Percentiles rank a stretch among this genome's conserved stretches.
Evolutionary conservation across 495 filamentous ascomycete species (phyloP).

Genomic region (Xylona heveae): DNA sequence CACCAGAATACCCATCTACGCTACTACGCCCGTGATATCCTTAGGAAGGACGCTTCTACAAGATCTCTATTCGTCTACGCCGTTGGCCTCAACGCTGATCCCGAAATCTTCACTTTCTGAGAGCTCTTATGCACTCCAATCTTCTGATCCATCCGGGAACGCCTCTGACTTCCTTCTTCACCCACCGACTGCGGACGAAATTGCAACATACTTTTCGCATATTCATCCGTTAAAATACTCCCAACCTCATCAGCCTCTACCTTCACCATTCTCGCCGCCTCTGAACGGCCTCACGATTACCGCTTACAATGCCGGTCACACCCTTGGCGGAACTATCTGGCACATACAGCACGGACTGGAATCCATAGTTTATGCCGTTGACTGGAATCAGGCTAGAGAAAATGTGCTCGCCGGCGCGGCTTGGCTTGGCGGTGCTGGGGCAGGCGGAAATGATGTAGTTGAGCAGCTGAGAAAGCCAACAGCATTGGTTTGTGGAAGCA

Average conservation of each 20-base stretch:
- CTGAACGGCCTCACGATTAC: constrained; percentile 87
- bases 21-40: constrained; percentile 79
- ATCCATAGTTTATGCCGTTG: constrained; percentile 90
- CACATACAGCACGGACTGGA: constrained; percentile 95
- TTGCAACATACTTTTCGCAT: constrained; percentile 74
- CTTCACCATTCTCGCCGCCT: constrained; percentile 71
- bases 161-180: constrained; percentile 47
- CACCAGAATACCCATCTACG: constrained; percentile 85
- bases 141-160: constrained; percentile 6
- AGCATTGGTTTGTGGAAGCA: constrained; percentile 73
- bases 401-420: constrained; percentile 84
- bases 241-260: constrained; percentile 72
- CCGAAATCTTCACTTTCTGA: constrained; percentile 45
- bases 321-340: constrained; percentile 94
- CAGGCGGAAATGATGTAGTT: constrained; percentile 71
- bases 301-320: constrained; percentile 91
- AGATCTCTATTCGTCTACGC: constrained; percentile 81
- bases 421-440: constrained; percentile 69
- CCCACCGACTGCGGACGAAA: constrained; percentile 67
- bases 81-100: constrained; percentile 65
- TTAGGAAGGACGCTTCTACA: constrained; percentile 78
- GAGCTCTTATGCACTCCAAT: constrained; percentile 25
- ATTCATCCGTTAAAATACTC: constrained; percentile 94
- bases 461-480: constrained; percentile 86
- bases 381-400: constrained; percentile 92